phyloP scores from a whole-genome alignment of 2,329 filamentous ascomycete genomes.

The Apiospora rasikravindrae region DNA sequence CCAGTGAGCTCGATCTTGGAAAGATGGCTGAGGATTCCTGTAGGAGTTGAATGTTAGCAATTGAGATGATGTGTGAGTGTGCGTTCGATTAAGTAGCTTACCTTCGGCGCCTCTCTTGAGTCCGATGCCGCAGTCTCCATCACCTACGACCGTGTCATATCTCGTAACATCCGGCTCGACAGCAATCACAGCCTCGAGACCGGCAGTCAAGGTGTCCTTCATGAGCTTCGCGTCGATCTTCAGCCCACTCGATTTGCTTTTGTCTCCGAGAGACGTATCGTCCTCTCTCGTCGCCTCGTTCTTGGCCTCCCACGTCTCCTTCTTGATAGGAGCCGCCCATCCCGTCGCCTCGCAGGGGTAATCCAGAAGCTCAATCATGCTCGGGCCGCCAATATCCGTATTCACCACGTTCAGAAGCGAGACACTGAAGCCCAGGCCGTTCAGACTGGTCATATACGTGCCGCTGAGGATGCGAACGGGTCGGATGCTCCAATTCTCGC shows the following conservation, averaged over 20 bases:
- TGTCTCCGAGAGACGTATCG: constrained; percentile 37
- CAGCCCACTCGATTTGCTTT: constrained; percentile 51
- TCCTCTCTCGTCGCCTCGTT: constrained; percentile 54
- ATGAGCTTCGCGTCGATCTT: constrained; percentile 58
- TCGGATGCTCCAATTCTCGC: constrained; percentile 58
- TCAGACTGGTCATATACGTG: constrained; percentile 80
- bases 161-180: constrained; percentile 74
- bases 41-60: constrained; percentile 19
- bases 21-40: constrained; percentile 60
- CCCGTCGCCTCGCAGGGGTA: constrained; percentile 71
- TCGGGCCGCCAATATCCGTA: constrained; percentile 61
- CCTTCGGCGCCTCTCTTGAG: constrained; percentile 86
- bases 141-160: constrained; percentile 83
- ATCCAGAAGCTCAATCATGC: constrained; percentile 74
- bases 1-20: constrained; percentile 50
- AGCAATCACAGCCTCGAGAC: constrained; percentile 65
- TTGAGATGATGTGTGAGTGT: background rate
- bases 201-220: constrained; percentile 59
- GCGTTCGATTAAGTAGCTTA: constrained; percentile 36
- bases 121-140: constrained; percentile 88
- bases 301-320: constrained; percentile 66
- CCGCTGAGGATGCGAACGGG: constrained; percentile 71
- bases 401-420: constrained; percentile 68
- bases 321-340: constrained; percentile 69
- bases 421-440: constrained; percentile 77